A percentile compares a stretch with the other conserved stretches of the same genome.
phyloP scores from a whole-genome alignment of 2,329 filamentous ascomycete species.

The Trichoderma harzianum region DNA sequence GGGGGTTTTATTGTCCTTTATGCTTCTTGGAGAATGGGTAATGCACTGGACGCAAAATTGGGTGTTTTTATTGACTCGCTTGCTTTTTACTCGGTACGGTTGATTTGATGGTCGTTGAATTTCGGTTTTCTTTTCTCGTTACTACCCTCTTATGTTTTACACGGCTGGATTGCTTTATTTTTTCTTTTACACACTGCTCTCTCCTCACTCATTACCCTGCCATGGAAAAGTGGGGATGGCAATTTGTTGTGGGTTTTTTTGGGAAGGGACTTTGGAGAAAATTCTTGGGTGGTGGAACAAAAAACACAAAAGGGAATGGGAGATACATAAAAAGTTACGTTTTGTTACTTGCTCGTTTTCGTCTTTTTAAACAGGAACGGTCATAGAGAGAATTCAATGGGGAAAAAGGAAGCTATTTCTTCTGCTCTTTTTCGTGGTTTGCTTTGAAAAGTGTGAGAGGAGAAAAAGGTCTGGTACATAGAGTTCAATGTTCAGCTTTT shows the following conservation, averaged over 20 bases:
- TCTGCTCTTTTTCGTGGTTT: neutral
- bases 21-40: slow-evolving; percentile 16
- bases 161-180: slow-evolving; percentile 7
- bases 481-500: neutral
- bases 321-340: slow-evolving; percentile 22
- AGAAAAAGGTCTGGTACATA: neutral
- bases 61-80: slow-evolving; percentile 5
- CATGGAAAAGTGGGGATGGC: neutral
- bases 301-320: slow-evolving; percentile 14
- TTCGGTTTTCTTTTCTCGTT: neutral
- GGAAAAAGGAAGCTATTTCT: neutral
- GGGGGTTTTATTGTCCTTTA: neutral
- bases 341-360: neutral
- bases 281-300: slow-evolving; percentile 9
- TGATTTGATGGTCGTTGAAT: neutral
- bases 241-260: neutral
- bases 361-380: slow-evolving; percentile 6
- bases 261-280: neutral
- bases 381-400: slow-evolving; percentile 12
- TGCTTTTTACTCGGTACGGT: neutral
- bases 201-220: neutral
- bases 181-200: neutral
- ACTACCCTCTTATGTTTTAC: slow-evolving; percentile 7
- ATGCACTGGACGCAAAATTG: neutral
- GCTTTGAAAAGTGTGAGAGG: neutral